These are phyloP conservation scores for Alternaria sp. DNA, from an alignment of 2,329 filamentous ascomycete species.

Conservation along the genomic window DNA sequence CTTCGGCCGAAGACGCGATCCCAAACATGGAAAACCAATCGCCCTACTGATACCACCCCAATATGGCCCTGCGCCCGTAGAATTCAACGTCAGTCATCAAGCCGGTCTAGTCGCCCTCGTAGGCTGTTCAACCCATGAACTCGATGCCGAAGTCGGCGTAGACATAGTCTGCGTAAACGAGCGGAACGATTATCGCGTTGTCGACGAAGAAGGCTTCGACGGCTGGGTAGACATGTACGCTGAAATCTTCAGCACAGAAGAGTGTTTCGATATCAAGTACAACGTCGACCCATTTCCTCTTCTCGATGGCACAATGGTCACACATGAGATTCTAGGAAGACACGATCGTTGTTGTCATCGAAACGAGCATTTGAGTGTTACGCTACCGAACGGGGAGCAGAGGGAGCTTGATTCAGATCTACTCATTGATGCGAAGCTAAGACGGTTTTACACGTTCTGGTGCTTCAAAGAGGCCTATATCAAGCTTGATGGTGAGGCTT, in stretches of 20 bases:
- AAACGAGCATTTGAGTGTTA: slow-evolving; percentile 51
- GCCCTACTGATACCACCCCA: slow-evolving; percentile 49
- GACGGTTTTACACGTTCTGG: slow-evolving; percentile 80
- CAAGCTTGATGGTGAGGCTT: slow-evolving; percentile 82
- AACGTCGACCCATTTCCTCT: slow-evolving; percentile 56
- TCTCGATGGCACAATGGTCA: slow-evolving; percentile 55
- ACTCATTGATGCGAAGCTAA: slow-evolving; percentile 68
- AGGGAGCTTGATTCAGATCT: slow-evolving; percentile 54
- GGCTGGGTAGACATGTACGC: slow-evolving; percentile 76
- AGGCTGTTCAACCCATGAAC: slow-evolving; percentile 49
- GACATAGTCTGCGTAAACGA: slow-evolving; percentile 81
- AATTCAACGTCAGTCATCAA: slow-evolving; percentile 84
- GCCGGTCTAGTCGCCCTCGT: slow-evolving; percentile 76
- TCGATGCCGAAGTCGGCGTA: slow-evolving; percentile 67
- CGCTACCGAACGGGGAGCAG: slow-evolving; percentile 47
- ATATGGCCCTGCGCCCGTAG: slow-evolving; percentile 52
- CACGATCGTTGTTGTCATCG: slow-evolving; percentile 54
- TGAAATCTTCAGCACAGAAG: slow-evolving; percentile 72
- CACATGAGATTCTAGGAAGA: slow-evolving; percentile 53
- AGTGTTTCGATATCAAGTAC: slow-evolving; percentile 70
- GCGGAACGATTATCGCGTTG: slow-evolving; percentile 68
- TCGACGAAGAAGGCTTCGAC: slow-evolving; percentile 70
- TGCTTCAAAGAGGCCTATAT: slow-evolving; percentile 83
- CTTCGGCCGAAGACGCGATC: slow-evolving; percentile 64
- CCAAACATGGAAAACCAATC: slow-evolving; percentile 61